phyloP scores from a whole-genome alignment of 495 filamentous ascomycete genomes.

The Xylaria venustula region DNA sequence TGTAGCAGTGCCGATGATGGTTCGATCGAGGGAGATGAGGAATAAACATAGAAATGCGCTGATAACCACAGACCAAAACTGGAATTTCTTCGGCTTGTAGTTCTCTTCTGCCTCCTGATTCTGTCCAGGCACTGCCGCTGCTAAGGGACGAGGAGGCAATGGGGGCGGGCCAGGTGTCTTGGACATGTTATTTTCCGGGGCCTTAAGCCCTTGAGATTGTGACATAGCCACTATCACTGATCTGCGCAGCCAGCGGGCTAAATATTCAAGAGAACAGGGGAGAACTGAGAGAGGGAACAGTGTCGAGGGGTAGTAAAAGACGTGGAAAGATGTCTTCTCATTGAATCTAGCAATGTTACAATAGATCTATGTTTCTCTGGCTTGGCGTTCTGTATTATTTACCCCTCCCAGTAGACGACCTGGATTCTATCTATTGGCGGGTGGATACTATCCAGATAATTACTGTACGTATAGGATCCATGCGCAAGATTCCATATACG shows the following conservation, averaged over 20 bases:
- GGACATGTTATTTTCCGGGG: neutral
- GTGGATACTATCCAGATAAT: no score
- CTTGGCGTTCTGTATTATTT: neutral
- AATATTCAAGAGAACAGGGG: neutral
- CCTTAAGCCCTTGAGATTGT: neutral
- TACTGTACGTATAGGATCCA: no score
- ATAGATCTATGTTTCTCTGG: neutral
- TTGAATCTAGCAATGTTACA: neutral
- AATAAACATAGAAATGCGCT: neutral
- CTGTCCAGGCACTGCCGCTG: neutral
- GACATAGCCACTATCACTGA: neutral
- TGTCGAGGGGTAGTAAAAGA: neutral
- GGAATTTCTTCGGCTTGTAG: neutral
- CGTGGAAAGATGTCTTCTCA: neutral
- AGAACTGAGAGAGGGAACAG: neutral
- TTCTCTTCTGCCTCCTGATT: neutral
- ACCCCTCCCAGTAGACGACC: neutral
- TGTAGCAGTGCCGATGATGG: conserved; percentile 40
- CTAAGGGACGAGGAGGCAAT: neutral
- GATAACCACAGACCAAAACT: conserved; percentile 4
- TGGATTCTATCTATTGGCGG: no score
- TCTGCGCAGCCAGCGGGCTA: neutral
- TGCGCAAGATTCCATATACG: no score
- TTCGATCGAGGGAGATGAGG: conserved; percentile 17
- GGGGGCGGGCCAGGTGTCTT: neutral